Percentiles rank a stretch among this genome's conserved stretches.
Conservation (phyloP, 805 yeast species). For the Hanseniaspora jakobsenii region DNA sequence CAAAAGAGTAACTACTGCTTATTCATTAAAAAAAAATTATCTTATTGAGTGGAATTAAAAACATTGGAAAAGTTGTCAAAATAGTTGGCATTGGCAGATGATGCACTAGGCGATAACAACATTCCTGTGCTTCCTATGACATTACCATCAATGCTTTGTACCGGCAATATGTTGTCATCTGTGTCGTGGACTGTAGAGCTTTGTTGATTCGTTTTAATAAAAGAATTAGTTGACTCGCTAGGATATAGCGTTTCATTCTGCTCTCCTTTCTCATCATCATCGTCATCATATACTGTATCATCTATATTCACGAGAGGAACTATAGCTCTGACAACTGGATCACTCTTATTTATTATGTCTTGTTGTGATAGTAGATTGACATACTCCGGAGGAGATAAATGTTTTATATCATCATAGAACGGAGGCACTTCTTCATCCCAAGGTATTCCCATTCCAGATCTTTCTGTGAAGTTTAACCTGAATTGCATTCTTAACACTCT, state of each 20-base stretch:
- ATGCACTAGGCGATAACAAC: constrained; percentile 22
- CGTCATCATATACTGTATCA: constrained; percentile 1
- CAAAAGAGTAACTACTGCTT: too few relatives aligned
- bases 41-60: constrained; percentile 10
- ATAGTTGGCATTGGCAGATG: constrained; percentile 19
- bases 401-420: constrained; percentile 70
- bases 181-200: constrained; percentile 24
- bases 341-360: too few relatives aligned
- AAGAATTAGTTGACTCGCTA: not conserved
- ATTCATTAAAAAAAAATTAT: not conserved
- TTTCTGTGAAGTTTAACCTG: constrained; percentile 65
- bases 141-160: constrained; percentile 27
- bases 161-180: constrained; percentile 18
- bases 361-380: too few relatives aligned
- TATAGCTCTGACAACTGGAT: too few relatives aligned
- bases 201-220: constrained; percentile 19
- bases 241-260: constrained; percentile 8
- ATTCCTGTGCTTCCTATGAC: constrained; percentile 21
- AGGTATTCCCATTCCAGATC: constrained; percentile 90
- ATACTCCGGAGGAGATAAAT: constrained; percentile 81
- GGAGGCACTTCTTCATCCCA: constrained; percentile 99
- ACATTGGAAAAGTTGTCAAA: not conserved
- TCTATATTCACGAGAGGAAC: too few relatives aligned
- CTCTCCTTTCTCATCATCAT: not conserved
- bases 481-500: constrained; percentile 91